A percentile compares a stretch with the other conserved stretches of the same genome.
Evolutionary conservation across 495 filamentous ascomycete genomes (phyloP).

Genomic region (Neurospora sp.): DNA sequence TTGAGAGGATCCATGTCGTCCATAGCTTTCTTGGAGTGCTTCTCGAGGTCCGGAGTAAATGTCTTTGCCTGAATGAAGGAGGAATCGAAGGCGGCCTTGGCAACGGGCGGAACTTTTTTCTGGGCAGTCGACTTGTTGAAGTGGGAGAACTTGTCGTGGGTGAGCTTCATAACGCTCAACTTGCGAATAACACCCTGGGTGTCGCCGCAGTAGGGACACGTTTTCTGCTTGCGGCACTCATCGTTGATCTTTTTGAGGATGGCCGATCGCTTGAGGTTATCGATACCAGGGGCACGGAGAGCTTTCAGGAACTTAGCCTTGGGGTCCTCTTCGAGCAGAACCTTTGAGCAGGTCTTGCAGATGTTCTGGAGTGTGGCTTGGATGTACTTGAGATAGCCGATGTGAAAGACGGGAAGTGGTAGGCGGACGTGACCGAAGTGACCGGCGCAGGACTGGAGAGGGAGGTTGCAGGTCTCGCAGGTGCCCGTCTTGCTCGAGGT

Average conservation of each 20-base stretch:
- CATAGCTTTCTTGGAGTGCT: constrained; percentile 78
- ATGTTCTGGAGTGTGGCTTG: constrained; percentile 84
- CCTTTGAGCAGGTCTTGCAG: constrained; percentile 76
- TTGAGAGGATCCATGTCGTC: constrained; percentile 88
- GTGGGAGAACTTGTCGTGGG: constrained; percentile 83
- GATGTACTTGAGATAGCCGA: constrained; percentile 88
- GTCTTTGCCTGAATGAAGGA: constrained; percentile 72
- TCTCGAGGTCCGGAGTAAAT: constrained; percentile 71
- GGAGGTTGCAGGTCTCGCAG: constrained; percentile 75
- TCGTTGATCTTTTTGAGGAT: constrained; percentile 82
- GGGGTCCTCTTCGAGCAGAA: constrained; percentile 64
- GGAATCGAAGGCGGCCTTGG: constrained; percentile 72
- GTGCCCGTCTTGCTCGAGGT: constrained; percentile 63
- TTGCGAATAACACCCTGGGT: constrained; percentile 88
- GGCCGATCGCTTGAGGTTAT: constrained; percentile 68
- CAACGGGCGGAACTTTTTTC: constrained; percentile 68
- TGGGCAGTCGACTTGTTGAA: constrained; percentile 79
- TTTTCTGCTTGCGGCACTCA: constrained; percentile 74
- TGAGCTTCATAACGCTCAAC: constrained; percentile 74
- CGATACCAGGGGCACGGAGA: constrained; percentile 69
- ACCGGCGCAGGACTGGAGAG: constrained; percentile 73
- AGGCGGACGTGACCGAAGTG: constrained; percentile 91
- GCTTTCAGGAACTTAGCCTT: constrained; percentile 58
- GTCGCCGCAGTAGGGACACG: constrained; percentile 63
- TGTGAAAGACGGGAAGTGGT: constrained; percentile 84